Evolutionary conservation across 345 rosid genomes (phyloP).

Genomic region (Salix exigua): DNA sequence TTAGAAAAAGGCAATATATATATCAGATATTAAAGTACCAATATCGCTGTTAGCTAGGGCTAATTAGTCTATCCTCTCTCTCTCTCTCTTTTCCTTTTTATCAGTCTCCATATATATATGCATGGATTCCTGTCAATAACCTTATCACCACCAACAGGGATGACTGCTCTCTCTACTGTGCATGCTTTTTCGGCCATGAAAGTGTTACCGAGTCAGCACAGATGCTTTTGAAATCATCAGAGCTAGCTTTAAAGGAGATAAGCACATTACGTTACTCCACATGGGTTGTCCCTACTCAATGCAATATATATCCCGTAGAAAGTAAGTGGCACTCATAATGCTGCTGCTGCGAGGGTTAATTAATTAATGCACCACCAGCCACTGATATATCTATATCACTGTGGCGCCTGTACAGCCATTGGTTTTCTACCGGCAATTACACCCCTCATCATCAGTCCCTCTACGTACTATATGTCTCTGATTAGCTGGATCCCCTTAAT

Average conservation of each 20-base stretch:
- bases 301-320: neutral
- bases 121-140: neutral
- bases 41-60: neutral
- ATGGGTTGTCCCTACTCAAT: slow-evolving; percentile 21
- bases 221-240: slow-evolving; percentile 18
- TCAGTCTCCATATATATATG: neutral
- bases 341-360: neutral
- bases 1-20: neutral
- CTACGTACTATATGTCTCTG: neutral
- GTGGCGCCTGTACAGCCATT: neutral
- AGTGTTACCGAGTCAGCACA: slow-evolving; percentile 18
- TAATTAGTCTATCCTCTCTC: too few relatives aligned
- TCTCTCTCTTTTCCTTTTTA: neutral
- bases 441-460: neutral
- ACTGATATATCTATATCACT: too few relatives aligned
- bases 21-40: neutral
- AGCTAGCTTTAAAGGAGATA: neutral
- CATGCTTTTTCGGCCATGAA: slow-evolving; percentile 21
- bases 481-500: neutral
- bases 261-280: slow-evolving; percentile 15
- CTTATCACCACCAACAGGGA: neutral
- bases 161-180: neutral
- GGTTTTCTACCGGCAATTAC: neutral
- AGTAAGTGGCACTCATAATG: neutral
- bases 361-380: neutral